These are phyloP conservation scores for Raphanus raphanistrum DNA, from an alignment of 345 rosid species.

Conservation along the genomic window DNA sequence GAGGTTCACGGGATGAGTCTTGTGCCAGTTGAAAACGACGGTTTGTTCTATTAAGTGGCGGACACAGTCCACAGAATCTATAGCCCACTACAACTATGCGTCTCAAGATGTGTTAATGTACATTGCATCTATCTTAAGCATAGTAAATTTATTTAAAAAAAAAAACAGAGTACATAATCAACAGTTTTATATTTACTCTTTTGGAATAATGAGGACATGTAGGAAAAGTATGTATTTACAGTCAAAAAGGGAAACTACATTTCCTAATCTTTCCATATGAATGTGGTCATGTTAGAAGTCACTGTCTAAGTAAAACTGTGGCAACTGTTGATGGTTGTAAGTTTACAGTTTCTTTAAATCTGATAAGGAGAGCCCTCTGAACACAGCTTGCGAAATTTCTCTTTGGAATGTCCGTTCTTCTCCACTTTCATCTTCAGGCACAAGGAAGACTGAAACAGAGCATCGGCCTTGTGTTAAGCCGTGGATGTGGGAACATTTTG, in stretches of 20 bases:
- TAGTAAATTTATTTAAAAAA: not conserved
- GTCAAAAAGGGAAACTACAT: not conserved
- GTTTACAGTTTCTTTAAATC: conserved; percentile 11
- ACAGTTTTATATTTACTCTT: conserved; percentile 4
- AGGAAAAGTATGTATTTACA: conserved; percentile 4
- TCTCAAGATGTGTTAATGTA: not conserved
- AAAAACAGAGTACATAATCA: not conserved
- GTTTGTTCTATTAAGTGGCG: not conserved
- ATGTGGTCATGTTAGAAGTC: conserved; percentile 18
- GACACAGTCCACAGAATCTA: not conserved
- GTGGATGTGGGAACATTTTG: not conserved
- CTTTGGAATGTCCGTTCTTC: not conserved
- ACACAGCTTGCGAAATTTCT: not conserved
- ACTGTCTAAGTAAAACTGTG: not conserved
- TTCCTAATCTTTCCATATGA: not conserved
- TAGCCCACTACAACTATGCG: not conserved
- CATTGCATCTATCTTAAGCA: not conserved
- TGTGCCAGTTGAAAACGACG: not conserved
- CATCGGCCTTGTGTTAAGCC: conserved; percentile 3
- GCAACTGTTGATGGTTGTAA: not conserved
- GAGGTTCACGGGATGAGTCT: conserved; percentile 24
- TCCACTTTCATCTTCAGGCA: conserved; percentile 15
- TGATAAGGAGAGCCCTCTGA: conserved; percentile 17
- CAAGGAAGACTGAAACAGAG: conserved; percentile 8
- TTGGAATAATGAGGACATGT: not conserved